phyloP scores from a whole-genome alignment of 768 basidiomycete genomes.

The Calvatia gigantea region DNA sequence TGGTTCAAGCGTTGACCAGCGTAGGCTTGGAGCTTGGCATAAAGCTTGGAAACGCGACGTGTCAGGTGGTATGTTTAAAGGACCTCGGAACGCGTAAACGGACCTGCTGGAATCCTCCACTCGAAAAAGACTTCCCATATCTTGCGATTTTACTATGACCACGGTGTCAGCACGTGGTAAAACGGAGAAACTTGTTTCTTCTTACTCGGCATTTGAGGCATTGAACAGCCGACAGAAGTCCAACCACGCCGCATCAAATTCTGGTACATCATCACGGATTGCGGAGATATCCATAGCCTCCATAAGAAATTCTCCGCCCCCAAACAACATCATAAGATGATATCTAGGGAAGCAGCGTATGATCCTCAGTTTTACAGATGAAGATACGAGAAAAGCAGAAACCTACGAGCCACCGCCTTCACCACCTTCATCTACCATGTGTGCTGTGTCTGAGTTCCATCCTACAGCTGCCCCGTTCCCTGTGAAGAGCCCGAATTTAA shows the following conservation, averaged over 20 bases:
- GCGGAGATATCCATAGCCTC: slow-evolving; percentile 31
- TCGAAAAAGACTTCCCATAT: slow-evolving; percentile 31
- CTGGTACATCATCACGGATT: slow-evolving; percentile 30
- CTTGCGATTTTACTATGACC: slow-evolving; percentile 28
- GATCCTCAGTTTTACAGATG: neutral
- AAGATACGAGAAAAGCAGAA: neutral
- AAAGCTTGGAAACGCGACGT: slow-evolving; percentile 19
- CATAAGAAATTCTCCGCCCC: slow-evolving; percentile 37
- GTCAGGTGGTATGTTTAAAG: neutral
- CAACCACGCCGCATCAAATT: slow-evolving; percentile 36
- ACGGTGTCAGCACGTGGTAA: neutral
- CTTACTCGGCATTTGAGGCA: slow-evolving; percentile 31
- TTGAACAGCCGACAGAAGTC: slow-evolving; percentile 36
- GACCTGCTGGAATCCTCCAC: slow-evolving; percentile 31
- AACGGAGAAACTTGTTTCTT: neutral
- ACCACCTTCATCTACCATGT: slow-evolving; percentile 34
- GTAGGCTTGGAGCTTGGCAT: slow-evolving; percentile 36
- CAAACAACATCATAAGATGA: slow-evolving; percentile 31
- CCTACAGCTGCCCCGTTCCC: slow-evolving; percentile 33
- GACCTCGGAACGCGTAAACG: neutral
- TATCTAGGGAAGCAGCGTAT: slow-evolving; percentile 19
- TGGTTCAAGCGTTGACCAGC: slow-evolving; percentile 33
- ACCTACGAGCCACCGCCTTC: slow-evolving; percentile 29
- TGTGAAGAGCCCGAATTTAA: slow-evolving; percentile 34
- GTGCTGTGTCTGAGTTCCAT: slow-evolving; percentile 35